phyloP scores from a whole-genome alignment of 2,329 filamentous ascomycete species.

The Aspergillaceae sp. region DNA sequence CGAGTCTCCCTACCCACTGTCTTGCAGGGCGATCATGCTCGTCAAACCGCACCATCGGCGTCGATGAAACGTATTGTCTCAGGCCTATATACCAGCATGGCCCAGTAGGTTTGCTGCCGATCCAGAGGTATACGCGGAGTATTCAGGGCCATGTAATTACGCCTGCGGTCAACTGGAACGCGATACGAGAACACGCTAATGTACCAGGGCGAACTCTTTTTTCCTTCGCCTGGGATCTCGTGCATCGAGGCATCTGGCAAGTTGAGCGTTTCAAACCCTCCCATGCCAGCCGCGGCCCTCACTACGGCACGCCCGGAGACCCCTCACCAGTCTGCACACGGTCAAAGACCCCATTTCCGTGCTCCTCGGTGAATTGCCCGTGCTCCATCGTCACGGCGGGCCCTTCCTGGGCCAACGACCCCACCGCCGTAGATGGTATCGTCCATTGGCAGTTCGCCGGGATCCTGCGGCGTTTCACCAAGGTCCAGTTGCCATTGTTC shows the following conservation, averaged over 20 bases:
- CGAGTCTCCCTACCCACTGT: conserved; percentile 3
- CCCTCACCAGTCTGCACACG: conserved; percentile 6
- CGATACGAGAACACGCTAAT: neutral
- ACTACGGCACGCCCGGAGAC: conserved; percentile 9
- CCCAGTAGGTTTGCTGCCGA: conserved; percentile 7
- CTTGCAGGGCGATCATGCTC: neutral
- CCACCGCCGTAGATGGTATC: conserved; percentile 11
- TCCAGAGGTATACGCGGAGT: conserved; percentile 6
- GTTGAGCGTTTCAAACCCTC: conserved; percentile 7
- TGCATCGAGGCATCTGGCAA: conserved; percentile 8
- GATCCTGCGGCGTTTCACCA: conserved; percentile 12
- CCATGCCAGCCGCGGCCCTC: conserved; percentile 6
- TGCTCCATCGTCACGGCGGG: conserved; percentile 4
- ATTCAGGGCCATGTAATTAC: conserved; percentile 11
- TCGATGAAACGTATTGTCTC: conserved; percentile 9
- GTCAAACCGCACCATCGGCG: conserved; percentile 5
- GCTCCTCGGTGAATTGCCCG: conserved; percentile 1
- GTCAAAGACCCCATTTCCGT: conserved; percentile 5
- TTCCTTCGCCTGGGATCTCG: conserved; percentile 7
- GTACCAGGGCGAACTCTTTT: conserved; percentile 6
- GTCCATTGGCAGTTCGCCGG: conserved; percentile 15
- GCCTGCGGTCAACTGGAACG: neutral
- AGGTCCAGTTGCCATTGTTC: conserved; percentile 13
- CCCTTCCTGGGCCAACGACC: conserved; percentile 14
- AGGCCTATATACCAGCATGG: conserved; percentile 12